These are phyloP conservation scores for Auriscalpium microsporum DNA, from an alignment of 768 basidiomycete species.

Conservation along the genomic window DNA sequence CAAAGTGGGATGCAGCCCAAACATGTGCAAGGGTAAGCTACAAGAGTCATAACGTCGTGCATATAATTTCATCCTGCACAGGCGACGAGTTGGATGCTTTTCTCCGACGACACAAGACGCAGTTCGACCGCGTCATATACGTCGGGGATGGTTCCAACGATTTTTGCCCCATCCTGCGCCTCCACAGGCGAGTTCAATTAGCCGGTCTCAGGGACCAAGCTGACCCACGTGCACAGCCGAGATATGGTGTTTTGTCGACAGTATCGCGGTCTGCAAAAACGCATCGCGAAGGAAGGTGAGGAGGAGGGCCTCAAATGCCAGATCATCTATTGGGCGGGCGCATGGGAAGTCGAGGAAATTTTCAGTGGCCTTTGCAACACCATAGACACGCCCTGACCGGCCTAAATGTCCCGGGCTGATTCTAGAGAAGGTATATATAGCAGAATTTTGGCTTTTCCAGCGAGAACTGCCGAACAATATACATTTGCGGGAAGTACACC, in stretches of 20 bases:
- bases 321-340: constrained; percentile 83
- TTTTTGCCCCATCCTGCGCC: constrained; percentile 82
- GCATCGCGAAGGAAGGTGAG: constrained; percentile 67
- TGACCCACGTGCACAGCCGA: constrained; percentile 40
- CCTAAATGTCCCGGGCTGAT: too few species aligned
- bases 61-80: constrained; percentile 19
- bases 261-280: constrained; percentile 67
- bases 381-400: neutral
- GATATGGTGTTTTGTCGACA: constrained; percentile 78
- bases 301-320: constrained; percentile 57
- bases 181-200: constrained; percentile 49
- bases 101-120: constrained; percentile 47
- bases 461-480: constrained; percentile 10
- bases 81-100: constrained; percentile 92
- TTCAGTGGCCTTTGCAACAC: constrained; percentile 28
- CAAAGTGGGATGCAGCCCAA: constrained; percentile 80
- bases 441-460: too few species aligned
- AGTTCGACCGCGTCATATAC: constrained; percentile 77
- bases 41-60: neutral
- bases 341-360: constrained; percentile 93
- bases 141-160: constrained; percentile 95
- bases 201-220: neutral
- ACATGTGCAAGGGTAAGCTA: constrained; percentile 91
- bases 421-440: too few species aligned
- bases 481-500: constrained; percentile 16